Evolutionary conservation across 306 rosid genomes (phyloP), one percentile per base, ranked within the genome.

Genomic region (Senna tora): DNA sequence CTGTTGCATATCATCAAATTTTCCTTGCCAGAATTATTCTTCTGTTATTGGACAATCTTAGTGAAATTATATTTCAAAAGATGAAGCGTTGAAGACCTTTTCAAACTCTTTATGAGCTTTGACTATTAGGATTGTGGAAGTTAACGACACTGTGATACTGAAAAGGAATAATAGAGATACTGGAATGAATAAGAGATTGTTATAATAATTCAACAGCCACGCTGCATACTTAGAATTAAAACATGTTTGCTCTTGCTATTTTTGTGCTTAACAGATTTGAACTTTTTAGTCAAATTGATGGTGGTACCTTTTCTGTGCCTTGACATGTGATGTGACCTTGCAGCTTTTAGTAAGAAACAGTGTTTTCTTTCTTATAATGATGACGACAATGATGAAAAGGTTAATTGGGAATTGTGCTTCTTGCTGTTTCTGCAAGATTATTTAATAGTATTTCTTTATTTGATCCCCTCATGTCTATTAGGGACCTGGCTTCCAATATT

Each of bases 401-500:
- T 63, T 39, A 19, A 19, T 36, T 62, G 32, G 67, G 17, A 6
- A 2, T 63, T 10, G 36, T 21, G 53, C 5, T 42, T 41, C 19
- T 13, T 13, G 52, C 36, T 63, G 69, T 63, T 63, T 63, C 30
- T 52, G 32, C 58, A 52, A 52, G 58, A 19, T 52, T 19, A 20
- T 19, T 21, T 7, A 25, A 13, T 42, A 63, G 0, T 13, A 13
- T 63, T 63, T 42, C 20, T 63, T 41, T 41, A 19, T 13, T 41
- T 41, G 34, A 46, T 41, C 36, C 14, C 20, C 14, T 34, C 46
- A 33, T 59, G 65, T 2, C 28, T 21, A 59, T n/a, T 2, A n/a
- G 28, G 22, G 65, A 59, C 65, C 65, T 59, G 33, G 46, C 65
- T 59, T 59, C 28, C 28, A 59, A 34, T 33, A 33, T 34, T 59